Evolutionary conservation across 768 basidiomycete species (phyloP).

Genomic region (Suillus cothurnatus): DNA sequence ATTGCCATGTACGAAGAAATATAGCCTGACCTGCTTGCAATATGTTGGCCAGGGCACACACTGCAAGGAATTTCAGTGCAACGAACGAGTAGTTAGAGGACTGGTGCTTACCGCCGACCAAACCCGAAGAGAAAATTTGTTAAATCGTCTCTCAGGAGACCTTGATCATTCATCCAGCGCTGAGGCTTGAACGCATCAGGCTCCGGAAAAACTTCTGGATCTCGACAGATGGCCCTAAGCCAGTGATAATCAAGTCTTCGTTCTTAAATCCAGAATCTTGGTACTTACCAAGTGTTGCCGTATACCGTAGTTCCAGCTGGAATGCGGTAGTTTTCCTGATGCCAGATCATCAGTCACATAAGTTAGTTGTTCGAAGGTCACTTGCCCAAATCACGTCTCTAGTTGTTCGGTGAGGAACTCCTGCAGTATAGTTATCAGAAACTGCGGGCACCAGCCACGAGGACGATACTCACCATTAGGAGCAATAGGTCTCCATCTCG

Average conservation of each 20-base stretch:
- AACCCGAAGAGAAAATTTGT: constrained; percentile 55
- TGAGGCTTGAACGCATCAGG: not conserved
- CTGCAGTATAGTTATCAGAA: not conserved
- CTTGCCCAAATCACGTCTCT: constrained; percentile 1
- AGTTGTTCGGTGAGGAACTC: not conserved
- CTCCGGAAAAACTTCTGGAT: not conserved
- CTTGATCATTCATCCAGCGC: not conserved
- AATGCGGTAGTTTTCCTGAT: not conserved
- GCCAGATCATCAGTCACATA: not conserved
- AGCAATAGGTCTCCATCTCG: not conserved
- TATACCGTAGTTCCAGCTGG: not conserved
- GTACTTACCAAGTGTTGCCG: constrained; percentile 22
- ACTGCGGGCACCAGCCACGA: not conserved
- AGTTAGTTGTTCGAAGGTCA: not conserved
- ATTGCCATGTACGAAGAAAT: not conserved
- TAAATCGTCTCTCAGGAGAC: constrained; percentile 30
- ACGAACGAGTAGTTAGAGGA: not conserved
- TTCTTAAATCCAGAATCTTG: too few relatives aligned
- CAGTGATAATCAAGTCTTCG: not conserved
- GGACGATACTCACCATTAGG: not conserved
- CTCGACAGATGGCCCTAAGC: constrained; percentile 3
- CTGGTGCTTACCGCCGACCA: constrained; percentile 46
- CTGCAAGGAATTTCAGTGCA: constrained; percentile 24
- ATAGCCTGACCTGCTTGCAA: not conserved
- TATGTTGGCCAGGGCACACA: constrained; percentile 54